phyloP scores from a whole-genome alignment of 192 early-diverging fungal genomes.

The Rhizophagus clarus region DNA sequence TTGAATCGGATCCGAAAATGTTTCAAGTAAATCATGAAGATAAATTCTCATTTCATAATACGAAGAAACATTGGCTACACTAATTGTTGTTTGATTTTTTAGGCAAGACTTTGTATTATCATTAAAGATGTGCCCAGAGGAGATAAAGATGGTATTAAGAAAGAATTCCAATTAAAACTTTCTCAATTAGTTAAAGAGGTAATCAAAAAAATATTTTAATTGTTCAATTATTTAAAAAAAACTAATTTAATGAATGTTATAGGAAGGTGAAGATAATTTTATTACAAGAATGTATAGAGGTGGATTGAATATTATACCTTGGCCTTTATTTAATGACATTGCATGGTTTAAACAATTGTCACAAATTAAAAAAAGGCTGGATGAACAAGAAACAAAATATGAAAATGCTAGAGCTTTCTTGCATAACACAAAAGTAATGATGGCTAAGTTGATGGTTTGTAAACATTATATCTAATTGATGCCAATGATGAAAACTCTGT shows the following conservation, averaged over 20 bases:
- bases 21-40: background rate
- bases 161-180: slow-evolving; percentile 10
- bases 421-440: slow-evolving; percentile 3
- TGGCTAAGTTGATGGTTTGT: slow-evolving; percentile 19
- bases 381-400: slow-evolving; percentile 2
- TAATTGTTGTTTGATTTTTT: background rate
- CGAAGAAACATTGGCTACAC: background rate
- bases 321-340: slow-evolving; percentile 30
- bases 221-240: too few relatives aligned
- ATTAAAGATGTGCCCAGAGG: slow-evolving; percentile 27
- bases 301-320: too few relatives aligned
- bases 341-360: background rate
- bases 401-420: slow-evolving; percentile 4
- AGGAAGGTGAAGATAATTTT: slow-evolving; percentile 32
- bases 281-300: slow-evolving; percentile 18
- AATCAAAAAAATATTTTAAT: background rate
- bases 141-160: slow-evolving; percentile 9
- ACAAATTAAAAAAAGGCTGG: background rate
- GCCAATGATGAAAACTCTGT: too few relatives aligned
- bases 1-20: background rate
- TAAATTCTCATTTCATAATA: background rate
- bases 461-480: too few relatives aligned
- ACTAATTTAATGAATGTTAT: background rate
- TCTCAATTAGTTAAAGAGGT: background rate
- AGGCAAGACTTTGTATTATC: slow-evolving; percentile 27